Evolutionary conservation across 768 basidiomycete genomes (phyloP), one percentile per base, ranked within the genome.

Genomic region (Xanthoconium stramineum): DNA sequence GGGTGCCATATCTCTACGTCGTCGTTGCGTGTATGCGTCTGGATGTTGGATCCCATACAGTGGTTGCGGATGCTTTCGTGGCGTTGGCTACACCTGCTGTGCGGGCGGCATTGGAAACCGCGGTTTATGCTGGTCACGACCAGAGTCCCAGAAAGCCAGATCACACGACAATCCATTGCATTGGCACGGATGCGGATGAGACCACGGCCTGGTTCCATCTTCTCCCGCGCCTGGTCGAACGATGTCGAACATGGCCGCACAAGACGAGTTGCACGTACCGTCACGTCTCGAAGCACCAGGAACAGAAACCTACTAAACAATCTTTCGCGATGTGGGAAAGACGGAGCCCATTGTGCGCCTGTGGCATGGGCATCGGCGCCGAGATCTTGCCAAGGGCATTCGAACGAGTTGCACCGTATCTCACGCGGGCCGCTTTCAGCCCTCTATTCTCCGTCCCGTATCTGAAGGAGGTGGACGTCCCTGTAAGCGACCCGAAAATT

Each of bases 241-340:
- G 80, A 15, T 83, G 82, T 56, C 77, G 82, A 32, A 73, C 70
- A 3, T 84, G 83, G 83, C 55, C 69, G 6, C 84, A 85, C 82
- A 81, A 62, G 28, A 45, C 30, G 67, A 64, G 28, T 60, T 81
- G 15, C 62, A 68, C n/a, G 1, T 60, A 35, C 53, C 71, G 59
- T 36, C 33, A 33, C 24, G 24, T 39, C 6, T 17, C 36, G 3
- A 73, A 75, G 19, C 65, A 69, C 30, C 65, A 68, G 15, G 38
- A 9, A 6, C 33, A 39, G 17, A 60, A 65, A 39, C 5, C 24
- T 0, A 24, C 60, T 49, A 47, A 61, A 39, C 19, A 14, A 17
- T 11, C 78, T 77, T 0, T 58, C 78, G 17, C 82, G 58, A 43
- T 20, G 30, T 58, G 61, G 58, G 52, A 13, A 15, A n/a, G 5